A percentile compares a stretch with the other conserved stretches of the same genome.
Conservation (phyloP, 2,329 filamentous ascomycete species). For the Atkinsonella hypoxylon region DNA sequence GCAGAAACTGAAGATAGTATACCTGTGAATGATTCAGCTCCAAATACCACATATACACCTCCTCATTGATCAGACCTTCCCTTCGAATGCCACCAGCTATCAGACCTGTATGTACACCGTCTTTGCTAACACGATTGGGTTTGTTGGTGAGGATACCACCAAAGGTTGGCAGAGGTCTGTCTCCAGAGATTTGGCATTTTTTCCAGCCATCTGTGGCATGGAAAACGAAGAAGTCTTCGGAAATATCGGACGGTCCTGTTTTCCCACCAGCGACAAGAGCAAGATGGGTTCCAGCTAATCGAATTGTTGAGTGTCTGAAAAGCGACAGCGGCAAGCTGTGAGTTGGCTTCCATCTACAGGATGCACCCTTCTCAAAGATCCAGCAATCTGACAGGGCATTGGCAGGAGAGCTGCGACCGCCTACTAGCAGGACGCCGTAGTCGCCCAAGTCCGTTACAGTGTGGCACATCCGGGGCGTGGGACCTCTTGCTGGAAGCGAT, state of each 20-base stretch:
- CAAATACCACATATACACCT: slow-evolving; percentile 51
- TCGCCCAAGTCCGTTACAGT: slow-evolving; percentile 55
- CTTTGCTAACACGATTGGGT: slow-evolving; percentile 8
- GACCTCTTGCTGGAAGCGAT: slow-evolving; percentile 19
- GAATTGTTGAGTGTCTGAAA: slow-evolving; percentile 61
- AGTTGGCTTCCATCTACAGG: slow-evolving; percentile 47
- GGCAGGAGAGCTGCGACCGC: slow-evolving; percentile 68
- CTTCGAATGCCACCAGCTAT: slow-evolving; percentile 59
- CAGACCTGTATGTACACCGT: slow-evolving; percentile 41
- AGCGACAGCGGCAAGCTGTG: slow-evolving; percentile 57
- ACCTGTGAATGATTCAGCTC: not conserved
- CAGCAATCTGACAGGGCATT: slow-evolving; percentile 62
- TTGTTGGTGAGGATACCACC: slow-evolving; percentile 29
- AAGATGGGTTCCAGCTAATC: slow-evolving; percentile 33
- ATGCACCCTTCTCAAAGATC: slow-evolving; percentile 45
- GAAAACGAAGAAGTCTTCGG: slow-evolving; percentile 43
- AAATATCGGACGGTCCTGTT: slow-evolving; percentile 32
- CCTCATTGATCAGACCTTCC: slow-evolving; percentile 49
- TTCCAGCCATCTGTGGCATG: slow-evolving; percentile 35
- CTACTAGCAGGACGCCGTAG: slow-evolving; percentile 51
- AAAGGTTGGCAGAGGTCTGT: slow-evolving; percentile 26
- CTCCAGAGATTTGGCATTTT: slow-evolving; percentile 25
- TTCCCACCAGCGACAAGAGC: slow-evolving; percentile 54
- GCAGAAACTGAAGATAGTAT: not conserved
- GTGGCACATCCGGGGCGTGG: slow-evolving; percentile 54